Evolutionary conservation across 2,329 filamentous ascomycete genomes (phyloP), one percentile per base, ranked within the genome.

Genomic region (Trichoderma sp.): DNA sequence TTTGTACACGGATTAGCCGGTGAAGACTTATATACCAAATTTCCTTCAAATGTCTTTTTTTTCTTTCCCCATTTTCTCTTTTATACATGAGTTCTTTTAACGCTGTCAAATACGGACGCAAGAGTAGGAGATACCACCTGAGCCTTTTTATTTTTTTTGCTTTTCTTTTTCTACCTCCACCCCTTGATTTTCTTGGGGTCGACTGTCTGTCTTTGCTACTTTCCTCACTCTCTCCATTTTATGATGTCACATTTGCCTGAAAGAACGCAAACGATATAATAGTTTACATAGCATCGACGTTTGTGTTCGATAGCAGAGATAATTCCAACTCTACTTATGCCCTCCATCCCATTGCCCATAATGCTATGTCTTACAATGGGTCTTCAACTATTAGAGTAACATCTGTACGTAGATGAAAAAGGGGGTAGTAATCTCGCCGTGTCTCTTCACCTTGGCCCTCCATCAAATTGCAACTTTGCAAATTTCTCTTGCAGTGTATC

Each of bases 401-500:
- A 3, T 12, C 21, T 24, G 14, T 12, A 16, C 11, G 9, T 33
- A 50, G 21, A 62, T 41, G 24, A 33, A 56, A 33, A 56, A 50
- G 9, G 9, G 18, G 41, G 16, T 7, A 3, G 3, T 6, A 5
- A 2, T 18, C n/a, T 7, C 12, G 2, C 35, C 29, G 8, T n/a
- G 5, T 7, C 8, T n/a, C 11, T 18, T 59, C 33, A n/a, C 16
- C 33, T 18, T 27, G 18, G 18, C 6, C 65, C 12, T 27, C 74
- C 68, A 3, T 76, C 74, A 59, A 84, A 79, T 2, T 78, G 77
- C 77, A 91, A 78, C 68, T 83, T 85, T 16, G 83, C 81, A 75
- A 87, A 86, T 75, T 85, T 87, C 4, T 83, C 83, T 29, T 86
- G 85, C 60, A 92, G 80, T 11, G 84, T 77, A 63, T 78, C 80